These are phyloP conservation scores for Austroboletus festivus DNA, from an alignment of 768 basidiomycete genomes.

Conservation along the genomic window DNA sequence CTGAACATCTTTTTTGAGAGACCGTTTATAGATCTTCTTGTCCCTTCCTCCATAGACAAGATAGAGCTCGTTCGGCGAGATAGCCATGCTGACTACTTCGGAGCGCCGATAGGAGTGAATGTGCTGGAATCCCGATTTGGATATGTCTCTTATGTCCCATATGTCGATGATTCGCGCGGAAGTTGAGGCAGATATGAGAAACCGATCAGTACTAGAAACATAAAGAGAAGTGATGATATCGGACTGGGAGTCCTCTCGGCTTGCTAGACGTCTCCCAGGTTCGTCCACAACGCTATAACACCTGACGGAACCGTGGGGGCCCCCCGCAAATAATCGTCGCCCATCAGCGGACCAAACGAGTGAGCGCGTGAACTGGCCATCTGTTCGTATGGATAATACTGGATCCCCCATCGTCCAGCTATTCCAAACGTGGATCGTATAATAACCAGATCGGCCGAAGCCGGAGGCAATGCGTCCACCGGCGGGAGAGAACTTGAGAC, in stretches of 20 bases:
- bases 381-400: not conserved
- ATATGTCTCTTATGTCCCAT: constrained; percentile 9
- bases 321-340: constrained; percentile 12
- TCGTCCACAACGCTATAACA: constrained; percentile 10
- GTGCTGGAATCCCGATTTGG: not conserved
- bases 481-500: not conserved
- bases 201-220: not conserved
- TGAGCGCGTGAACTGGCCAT: constrained; percentile 1
- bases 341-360: constrained; percentile 18
- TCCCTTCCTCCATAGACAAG: not conserved
- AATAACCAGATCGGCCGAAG: not conserved
- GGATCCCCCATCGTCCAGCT: constrained; percentile 5
- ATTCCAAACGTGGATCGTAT: not conserved
- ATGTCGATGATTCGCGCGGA: constrained; percentile 8
- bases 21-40: not conserved
- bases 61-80: constrained; percentile 4
- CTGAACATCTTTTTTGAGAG: not conserved
- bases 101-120: constrained; percentile 1
- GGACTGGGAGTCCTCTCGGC: not conserved
- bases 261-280: not conserved
- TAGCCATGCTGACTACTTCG: not conserved
- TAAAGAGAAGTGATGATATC: constrained; percentile 8
- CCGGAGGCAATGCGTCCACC: not conserved
- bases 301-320: constrained; percentile 6
- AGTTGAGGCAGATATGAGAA: constrained; percentile 11